These are phyloP conservation scores for Gnomoniopsis sp. DNA, from an alignment of 2,329 filamentous ascomycete species.

Conservation along the genomic window DNA sequence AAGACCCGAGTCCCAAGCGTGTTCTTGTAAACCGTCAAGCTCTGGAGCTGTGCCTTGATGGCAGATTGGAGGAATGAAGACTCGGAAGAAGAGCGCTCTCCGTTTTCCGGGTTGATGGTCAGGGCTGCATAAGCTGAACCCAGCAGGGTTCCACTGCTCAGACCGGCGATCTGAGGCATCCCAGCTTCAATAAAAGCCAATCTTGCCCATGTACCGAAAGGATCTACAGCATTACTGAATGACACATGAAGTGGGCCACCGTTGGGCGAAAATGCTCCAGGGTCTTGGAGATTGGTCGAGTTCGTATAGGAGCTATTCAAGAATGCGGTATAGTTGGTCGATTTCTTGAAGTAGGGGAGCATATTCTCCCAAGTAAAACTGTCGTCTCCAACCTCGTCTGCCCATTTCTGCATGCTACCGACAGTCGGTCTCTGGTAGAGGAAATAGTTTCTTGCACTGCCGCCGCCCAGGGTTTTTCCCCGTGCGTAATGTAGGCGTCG, in stretches of 20 bases:
- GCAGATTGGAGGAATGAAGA: constrained; percentile 19
- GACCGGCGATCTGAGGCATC: constrained; percentile 6
- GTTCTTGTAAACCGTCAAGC: constrained; percentile 5
- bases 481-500: constrained; percentile 11
- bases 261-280: background rate
- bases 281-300: constrained; percentile 7
- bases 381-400: constrained; percentile 6
- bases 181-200: constrained; percentile 6
- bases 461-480: constrained; percentile 13
- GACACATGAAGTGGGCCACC: constrained; percentile 14
- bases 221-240: constrained; percentile 11
- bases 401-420: constrained; percentile 9
- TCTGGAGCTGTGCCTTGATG: constrained; percentile 20
- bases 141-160: constrained; percentile 11
- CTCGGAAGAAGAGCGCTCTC: constrained; percentile 9
- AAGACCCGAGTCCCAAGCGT: background rate
- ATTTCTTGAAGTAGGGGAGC: constrained; percentile 12
- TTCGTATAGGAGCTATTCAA: constrained; percentile 11
- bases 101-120: constrained; percentile 7
- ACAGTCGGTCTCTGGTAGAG: constrained; percentile 9
- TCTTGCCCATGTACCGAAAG: constrained; percentile 9
- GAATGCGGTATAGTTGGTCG: constrained; percentile 1
- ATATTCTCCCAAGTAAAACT: constrained; percentile 12
- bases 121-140: constrained; percentile 7
- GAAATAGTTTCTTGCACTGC: constrained; percentile 10